Evolutionary conservation across 805 yeast genomes (phyloP).

Genomic region (Cephaloascus fragrans): DNA sequence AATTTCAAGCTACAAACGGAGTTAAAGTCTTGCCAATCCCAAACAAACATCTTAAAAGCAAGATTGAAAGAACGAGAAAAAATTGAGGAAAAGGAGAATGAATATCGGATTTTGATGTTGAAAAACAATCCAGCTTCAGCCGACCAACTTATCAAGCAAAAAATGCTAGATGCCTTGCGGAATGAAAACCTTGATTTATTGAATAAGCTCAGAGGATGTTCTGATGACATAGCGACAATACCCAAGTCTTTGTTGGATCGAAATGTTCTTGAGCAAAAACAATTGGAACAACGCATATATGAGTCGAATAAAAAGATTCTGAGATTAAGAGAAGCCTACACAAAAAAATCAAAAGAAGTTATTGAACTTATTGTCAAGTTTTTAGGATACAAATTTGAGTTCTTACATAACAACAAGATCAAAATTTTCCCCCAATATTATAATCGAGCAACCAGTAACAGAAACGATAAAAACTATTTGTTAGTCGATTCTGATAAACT

Average conservation of each 20-base stretch:
- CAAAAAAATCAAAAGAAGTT: conserved; percentile 62
- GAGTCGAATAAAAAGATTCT: conserved; percentile 40
- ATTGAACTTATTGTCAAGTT: conserved; percentile 55
- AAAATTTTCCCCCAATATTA: conserved; percentile 40
- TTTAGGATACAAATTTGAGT: conserved; percentile 68
- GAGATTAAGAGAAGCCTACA: conserved; percentile 48
- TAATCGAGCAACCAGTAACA: conserved; percentile 11
- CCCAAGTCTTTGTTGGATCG: conserved; percentile 61
- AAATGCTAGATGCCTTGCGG: conserved; percentile 38
- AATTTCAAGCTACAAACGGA: conserved; percentile 26
- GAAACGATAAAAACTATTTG: conserved; percentile 31
- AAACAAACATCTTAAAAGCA: conserved; percentile 21
- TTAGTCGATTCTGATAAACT: conserved; percentile 48
- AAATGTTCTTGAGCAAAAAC: conserved; percentile 40
- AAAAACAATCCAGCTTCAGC: conserved; percentile 54
- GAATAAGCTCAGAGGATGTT: conserved; percentile 12
- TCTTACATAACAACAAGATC: conserved; percentile 45
- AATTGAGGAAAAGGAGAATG: conserved; percentile 10
- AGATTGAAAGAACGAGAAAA: conserved; percentile 21
- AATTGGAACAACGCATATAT: conserved; percentile 35
- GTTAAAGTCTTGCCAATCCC: conserved; percentile 23
- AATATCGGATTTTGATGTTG: conserved; percentile 46
- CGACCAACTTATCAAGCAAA: conserved; percentile 52
- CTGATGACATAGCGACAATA: conserved; percentile 20
- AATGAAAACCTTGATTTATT: conserved; percentile 52